Evolutionary conservation across 2,329 filamentous ascomycete species (phyloP).

Genomic region (Gaeumannomyces sp.): DNA sequence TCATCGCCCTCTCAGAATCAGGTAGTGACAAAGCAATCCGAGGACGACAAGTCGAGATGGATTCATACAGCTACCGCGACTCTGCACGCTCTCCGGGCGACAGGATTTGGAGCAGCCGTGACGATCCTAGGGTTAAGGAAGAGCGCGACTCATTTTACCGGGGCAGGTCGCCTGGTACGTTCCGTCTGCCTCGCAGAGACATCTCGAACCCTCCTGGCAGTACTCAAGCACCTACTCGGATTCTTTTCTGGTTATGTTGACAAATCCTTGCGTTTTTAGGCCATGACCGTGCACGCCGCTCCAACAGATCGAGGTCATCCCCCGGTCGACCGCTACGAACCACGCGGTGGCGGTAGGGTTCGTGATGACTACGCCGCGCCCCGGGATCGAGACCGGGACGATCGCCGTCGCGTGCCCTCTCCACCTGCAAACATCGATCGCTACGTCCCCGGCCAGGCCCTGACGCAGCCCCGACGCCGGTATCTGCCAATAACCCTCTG

Average conservation of each 20-base stretch:
- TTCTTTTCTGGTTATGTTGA: neutral
- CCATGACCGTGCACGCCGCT: conserved; percentile 50
- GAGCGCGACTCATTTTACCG: conserved; percentile 53
- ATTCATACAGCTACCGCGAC: conserved; percentile 50
- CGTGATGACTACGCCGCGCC: conserved; percentile 54
- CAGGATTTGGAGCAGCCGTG: conserved; percentile 44
- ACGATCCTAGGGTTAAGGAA: conserved; percentile 45
- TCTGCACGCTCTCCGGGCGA: conserved; percentile 47
- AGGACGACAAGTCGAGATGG: conserved; percentile 33
- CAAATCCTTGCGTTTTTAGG: conserved; percentile 28
- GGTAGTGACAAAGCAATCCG: neutral
- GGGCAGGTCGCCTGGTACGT: conserved; percentile 65
- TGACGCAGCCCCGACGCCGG: conserved; percentile 37
- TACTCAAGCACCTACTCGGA: neutral
- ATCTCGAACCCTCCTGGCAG: neutral
- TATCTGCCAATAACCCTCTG: conserved; percentile 51
- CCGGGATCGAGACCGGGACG: conserved; percentile 46
- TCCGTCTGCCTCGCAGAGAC: neutral
- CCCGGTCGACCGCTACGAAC: conserved; percentile 71
- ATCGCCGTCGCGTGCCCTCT: conserved; percentile 55
- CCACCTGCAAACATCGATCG: conserved; percentile 72
- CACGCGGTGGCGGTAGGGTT: conserved; percentile 50
- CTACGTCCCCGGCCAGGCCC: conserved; percentile 72
- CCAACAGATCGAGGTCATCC: conserved; percentile 63
- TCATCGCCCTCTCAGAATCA: conserved; percentile 4